Evolutionary conservation across 768 basidiomycete species (phyloP), one percentile per base, ranked within the genome.

Genomic region (Lactarius hengduanensis): DNA sequence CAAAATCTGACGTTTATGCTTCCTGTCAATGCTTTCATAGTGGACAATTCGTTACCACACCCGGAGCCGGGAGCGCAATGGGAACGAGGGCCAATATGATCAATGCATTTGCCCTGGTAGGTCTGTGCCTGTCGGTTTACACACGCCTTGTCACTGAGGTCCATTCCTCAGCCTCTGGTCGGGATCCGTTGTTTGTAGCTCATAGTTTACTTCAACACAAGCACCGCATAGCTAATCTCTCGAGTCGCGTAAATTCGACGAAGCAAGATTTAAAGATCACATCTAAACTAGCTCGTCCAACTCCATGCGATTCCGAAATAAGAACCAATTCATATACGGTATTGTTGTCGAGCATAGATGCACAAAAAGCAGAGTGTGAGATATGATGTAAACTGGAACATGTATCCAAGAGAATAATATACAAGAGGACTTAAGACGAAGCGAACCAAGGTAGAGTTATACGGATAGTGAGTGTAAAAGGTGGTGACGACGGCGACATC

Each of bases 361-460:
- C 57, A 43, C 61, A 56, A 26, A 59, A 59, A 32, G 38, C 56
- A 59, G 45, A 47, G 28, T 32, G 22, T 43, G 57, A 63, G 53
- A 60, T 59, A 36, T 59, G 61, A 56, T 59, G 53, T 63, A 63
- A 63, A 43, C 57, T 34, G 36, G 38, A 18, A 62, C 61, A 26
- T 66, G 61, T 63, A 67, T 63, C 66, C 62, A 63, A 67, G 50
- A 59, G 15, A 63, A 63, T 63, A 63, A 36, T 67, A 36, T 67
- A 67, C 66, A 67, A 63, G 58, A 60, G 57, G 32, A 20, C 22
- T 53, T 63, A 45, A 58, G 50, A 32, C 32, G 26, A 18, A n/a
- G 45, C 54, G 36, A 53, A 41, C 45, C 36, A 57, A 41, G 45
- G 18, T 28, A n/a, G 13, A 22, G 61, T 55, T 38, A 62, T 32